Conservation (phyloP, 345 rosid species). For the Laguncularia racemosa region DNA sequence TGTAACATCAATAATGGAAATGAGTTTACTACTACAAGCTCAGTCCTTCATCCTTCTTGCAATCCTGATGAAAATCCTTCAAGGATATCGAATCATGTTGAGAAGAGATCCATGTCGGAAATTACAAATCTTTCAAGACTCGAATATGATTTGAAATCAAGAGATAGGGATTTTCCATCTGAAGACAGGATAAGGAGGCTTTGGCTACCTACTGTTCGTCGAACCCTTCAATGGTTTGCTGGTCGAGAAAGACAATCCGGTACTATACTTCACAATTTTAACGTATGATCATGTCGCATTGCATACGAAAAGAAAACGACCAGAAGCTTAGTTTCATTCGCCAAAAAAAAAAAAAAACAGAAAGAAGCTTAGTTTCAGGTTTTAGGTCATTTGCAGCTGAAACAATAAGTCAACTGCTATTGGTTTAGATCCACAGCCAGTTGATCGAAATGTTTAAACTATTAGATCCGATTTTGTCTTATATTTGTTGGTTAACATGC, state of each 20-base stretch:
- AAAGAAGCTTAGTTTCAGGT: no score
- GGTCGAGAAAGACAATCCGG: slow-evolving; percentile 14
- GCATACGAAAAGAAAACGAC: no score
- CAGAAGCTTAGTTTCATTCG: no score
- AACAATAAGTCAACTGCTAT: no score
- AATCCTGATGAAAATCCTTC: slow-evolving; percentile 12
- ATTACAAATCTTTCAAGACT: slow-evolving; percentile 32
- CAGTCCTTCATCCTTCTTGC: neutral
- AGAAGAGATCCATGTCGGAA: slow-evolving; percentile 45
- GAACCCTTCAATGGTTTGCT: slow-evolving; percentile 38
- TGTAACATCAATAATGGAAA: slow-evolving; percentile 9
- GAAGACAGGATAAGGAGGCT: slow-evolving; percentile 31
- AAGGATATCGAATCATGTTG: slow-evolving; percentile 2
- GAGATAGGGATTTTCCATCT: slow-evolving; percentile 4
- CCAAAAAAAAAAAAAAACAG: no score
- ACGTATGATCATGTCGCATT: slow-evolving; percentile 7
- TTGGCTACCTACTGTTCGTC: slow-evolving; percentile 35
- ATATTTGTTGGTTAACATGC: no score
- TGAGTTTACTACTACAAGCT: neutral
- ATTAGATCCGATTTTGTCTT: no score
- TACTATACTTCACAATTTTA: neutral
- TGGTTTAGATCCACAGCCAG: no score
- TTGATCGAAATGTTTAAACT: no score
- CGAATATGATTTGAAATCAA: slow-evolving; percentile 7
- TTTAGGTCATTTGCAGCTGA: no score